Percentiles rank a stretch among this genome's conserved stretches.
phyloP scores from a whole-genome alignment of 345 rosid genomes.

The Erodium maritimum region DNA sequence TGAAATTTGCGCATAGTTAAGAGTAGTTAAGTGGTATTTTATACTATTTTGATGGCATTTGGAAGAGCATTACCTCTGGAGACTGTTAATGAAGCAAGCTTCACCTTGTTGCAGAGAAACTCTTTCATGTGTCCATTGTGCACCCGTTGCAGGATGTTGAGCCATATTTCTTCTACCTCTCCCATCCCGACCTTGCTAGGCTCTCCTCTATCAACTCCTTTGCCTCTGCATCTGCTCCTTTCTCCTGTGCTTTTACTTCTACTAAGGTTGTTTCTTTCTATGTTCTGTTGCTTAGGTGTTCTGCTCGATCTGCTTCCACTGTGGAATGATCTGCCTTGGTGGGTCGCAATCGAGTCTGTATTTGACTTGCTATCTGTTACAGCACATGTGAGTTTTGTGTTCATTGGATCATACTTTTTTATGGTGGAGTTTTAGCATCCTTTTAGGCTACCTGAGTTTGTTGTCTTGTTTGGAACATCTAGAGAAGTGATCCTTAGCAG shows the following conservation, averaged over 20 bases:
- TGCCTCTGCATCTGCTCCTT: conserved; percentile 5
- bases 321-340: conserved; percentile 3
- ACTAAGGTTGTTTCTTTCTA: background rate
- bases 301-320: background rate
- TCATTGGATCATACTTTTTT: background rate
- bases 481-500: conserved; percentile 21
- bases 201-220: conserved; percentile 10
- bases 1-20: too few relatives aligned
- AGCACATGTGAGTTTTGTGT: conserved; percentile 3
- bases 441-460: conserved; percentile 14
- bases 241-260: conserved; percentile 6
- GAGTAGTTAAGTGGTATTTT: too few relatives aligned
- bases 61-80: conserved; percentile 14
- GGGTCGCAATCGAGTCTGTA: conserved; percentile 3
- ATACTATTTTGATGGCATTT: too few relatives aligned
- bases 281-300: background rate
- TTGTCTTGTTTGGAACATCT: conserved; percentile 4
- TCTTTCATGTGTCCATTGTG: conserved; percentile 13
- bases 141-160: conserved; percentile 17
- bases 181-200: conserved; percentile 5
- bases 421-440: background rate
- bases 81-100: conserved; percentile 26
- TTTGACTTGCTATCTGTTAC: conserved; percentile 10
- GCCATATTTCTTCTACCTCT: conserved; percentile 21
- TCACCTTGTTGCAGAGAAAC: conserved; percentile 18